Conservation (phyloP, 805 yeast species). For the Ogataea thermomethanolica region DNA sequence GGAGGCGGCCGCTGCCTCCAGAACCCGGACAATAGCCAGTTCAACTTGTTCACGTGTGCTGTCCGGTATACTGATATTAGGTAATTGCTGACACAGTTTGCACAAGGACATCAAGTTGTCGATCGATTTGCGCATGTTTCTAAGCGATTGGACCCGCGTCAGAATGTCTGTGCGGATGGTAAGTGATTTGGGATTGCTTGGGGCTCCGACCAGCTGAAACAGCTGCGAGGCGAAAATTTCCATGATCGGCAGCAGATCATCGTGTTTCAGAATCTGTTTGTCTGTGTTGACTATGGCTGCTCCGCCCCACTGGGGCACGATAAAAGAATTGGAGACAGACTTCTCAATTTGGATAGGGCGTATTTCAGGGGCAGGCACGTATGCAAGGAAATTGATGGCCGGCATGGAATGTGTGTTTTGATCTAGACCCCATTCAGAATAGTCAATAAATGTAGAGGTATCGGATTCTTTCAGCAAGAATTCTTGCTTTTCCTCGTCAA, state of each 20-base stretch:
- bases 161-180: constrained; percentile 61
- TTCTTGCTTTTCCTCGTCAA: constrained; percentile 25
- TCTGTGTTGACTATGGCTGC: constrained; percentile 48
- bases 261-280: constrained; percentile 31
- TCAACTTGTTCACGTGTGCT: constrained; percentile 59
- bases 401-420: constrained; percentile 53
- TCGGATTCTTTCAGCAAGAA: constrained; percentile 44
- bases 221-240: constrained; percentile 74
- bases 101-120: constrained; percentile 71
- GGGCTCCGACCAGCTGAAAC: constrained; percentile 68
- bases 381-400: constrained; percentile 64
- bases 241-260: constrained; percentile 53
- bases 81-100: constrained; percentile 63
- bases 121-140: constrained; percentile 58
- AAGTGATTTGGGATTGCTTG: constrained; percentile 54
- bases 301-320: constrained; percentile 93
- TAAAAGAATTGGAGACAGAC: constrained; percentile 51
- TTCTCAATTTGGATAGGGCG: constrained; percentile 49
- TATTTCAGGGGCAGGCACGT: constrained; percentile 51
- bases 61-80: constrained; percentile 80
- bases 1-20: constrained; percentile 35
- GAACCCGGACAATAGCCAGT: constrained; percentile 43
- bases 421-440: constrained; percentile 75
- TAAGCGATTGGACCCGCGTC: constrained; percentile 53
- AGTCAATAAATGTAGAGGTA: constrained; percentile 74